A percentile compares a stretch with the other conserved stretches of the same genome.
Evolutionary conservation across 208 protist species (phyloP).

Genomic region (Blechomonas ayalai): DNA sequence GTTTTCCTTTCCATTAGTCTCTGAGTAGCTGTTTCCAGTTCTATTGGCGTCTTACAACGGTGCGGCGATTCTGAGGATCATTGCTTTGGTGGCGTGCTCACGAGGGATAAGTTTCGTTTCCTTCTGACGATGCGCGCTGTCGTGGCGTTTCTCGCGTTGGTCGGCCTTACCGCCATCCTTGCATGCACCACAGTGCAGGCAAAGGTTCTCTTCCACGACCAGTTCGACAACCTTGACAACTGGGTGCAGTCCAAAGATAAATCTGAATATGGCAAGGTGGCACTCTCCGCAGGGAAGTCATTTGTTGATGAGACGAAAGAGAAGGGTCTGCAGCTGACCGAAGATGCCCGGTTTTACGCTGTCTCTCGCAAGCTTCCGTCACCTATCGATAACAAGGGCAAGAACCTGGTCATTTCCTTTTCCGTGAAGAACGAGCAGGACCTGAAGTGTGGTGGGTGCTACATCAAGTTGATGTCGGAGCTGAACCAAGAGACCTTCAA

Average conservation of each 20-base stretch:
- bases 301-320: slow-evolving; percentile 57
- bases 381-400: slow-evolving; percentile 75
- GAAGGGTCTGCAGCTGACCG: slow-evolving; percentile 78
- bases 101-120: too few species aligned
- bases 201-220: slow-evolving; percentile 63
- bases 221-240: slow-evolving; percentile 50
- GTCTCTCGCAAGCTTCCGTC: slow-evolving; percentile 68
- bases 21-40: too few species aligned
- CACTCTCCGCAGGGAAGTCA: slow-evolving; percentile 33
- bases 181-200: slow-evolving; percentile 20
- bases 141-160: too few species aligned
- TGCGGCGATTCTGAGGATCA: too few species aligned
- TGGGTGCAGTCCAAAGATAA: slow-evolving; percentile 52
- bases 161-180: slow-evolving; percentile 13
- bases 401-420: slow-evolving; percentile 89
- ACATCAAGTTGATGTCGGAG: slow-evolving; percentile 90
- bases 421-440: slow-evolving; percentile 88
- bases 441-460: slow-evolving; percentile 90
- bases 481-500: slow-evolving; percentile 76
- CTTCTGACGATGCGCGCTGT: too few species aligned
- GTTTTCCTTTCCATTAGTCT: too few species aligned
- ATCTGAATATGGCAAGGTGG: slow-evolving; percentile 57
- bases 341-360: slow-evolving; percentile 87
- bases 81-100: too few species aligned
- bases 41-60: not conserved